A percentile compares a stretch with the other conserved stretches of the same genome.
These are phyloP conservation scores for Sporodiniella umbellata DNA, from an alignment of 371 early-diverging fungal genomes.

Conservation along the genomic window DNA sequence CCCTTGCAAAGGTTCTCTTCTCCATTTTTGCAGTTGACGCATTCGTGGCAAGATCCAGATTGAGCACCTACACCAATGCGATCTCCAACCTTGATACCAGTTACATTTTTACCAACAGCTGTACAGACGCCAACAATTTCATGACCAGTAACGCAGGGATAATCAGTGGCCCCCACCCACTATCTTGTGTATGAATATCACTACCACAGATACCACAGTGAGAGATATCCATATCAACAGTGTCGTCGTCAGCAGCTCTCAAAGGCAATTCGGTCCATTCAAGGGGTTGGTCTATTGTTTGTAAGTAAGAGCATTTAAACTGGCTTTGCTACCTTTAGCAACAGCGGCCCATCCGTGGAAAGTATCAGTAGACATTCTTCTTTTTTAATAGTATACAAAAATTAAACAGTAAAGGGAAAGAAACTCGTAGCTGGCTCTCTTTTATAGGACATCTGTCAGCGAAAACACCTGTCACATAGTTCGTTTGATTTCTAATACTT, in stretches of 20 bases:
- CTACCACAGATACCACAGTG: constrained; percentile 57
- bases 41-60: constrained; percentile 35
- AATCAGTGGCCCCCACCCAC: constrained; percentile 52
- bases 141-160: constrained; percentile 58
- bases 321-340: constrained; percentile 10
- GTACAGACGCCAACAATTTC: constrained; percentile 53
- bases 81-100: constrained; percentile 54
- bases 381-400: background rate
- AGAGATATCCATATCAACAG: constrained; percentile 49
- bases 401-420: background rate
- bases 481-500: background rate
- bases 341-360: constrained; percentile 24
- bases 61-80: constrained; percentile 68
- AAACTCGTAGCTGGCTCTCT: no score
- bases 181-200: constrained; percentile 55
- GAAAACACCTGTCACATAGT: no score
- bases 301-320: background rate
- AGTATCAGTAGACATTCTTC: constrained; percentile 4
- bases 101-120: constrained; percentile 42
- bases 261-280: constrained; percentile 14
- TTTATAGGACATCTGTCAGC: no score
- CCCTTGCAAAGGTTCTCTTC: constrained; percentile 26
- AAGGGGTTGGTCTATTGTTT: constrained; percentile 11
- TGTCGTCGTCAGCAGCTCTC: constrained; percentile 42
- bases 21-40: constrained; percentile 26